Evolutionary conservation across 2,329 filamentous ascomycete genomes (phyloP), one percentile per base, ranked within the genome.

Genomic region (Zopfia rhizophila): DNA sequence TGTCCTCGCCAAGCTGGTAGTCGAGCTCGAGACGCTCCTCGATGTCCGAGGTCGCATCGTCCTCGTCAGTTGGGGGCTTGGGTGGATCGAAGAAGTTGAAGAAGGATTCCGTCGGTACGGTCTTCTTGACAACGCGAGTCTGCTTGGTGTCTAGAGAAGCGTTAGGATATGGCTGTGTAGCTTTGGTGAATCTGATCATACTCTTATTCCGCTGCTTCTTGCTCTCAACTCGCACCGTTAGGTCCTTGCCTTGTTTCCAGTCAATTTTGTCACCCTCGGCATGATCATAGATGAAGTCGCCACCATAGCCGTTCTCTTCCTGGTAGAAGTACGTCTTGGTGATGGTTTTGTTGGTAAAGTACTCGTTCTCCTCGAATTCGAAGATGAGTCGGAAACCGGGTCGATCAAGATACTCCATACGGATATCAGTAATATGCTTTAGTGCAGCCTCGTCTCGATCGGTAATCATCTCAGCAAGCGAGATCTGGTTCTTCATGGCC

Each of bases 151-250:
- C 94, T 97, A 65, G 4, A 53, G n/a, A 30, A 7, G 7, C 5
- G 33, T 68, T 54, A 67, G 60, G 40, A 30, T 29, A 1, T 19
- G 5, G 1, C 46, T 27, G 17, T 7, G 14, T 30, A 18, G 23
- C n/a, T 19, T 33, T 12, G 13, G 21, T 12, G 14, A 19, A 17
- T 10, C 21, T 33, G 18, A 18, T 4, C 85, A 79, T 82, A 99
- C 94, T 97, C 86, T 97, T 99, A 80, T 99, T 99, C 57, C 94
- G 86, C 80, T 99, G 94, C 83, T 99, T 99, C 86, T 99, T 99
- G 82, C 91, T 95, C 82, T 99, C 94, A 51, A 97, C 81, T 60
- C 90, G 88, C 58, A 97, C 89, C 32, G 94, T 99, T 63, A 99
- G 80, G 69, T 99, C 94, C 76, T 96, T 91, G 66, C 88, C 88